Percentiles rank a stretch among this genome's conserved stretches.
phyloP scores from a whole-genome alignment of 1,284 basidiomycete genomes.

The Fomitopsis palustris region DNA sequence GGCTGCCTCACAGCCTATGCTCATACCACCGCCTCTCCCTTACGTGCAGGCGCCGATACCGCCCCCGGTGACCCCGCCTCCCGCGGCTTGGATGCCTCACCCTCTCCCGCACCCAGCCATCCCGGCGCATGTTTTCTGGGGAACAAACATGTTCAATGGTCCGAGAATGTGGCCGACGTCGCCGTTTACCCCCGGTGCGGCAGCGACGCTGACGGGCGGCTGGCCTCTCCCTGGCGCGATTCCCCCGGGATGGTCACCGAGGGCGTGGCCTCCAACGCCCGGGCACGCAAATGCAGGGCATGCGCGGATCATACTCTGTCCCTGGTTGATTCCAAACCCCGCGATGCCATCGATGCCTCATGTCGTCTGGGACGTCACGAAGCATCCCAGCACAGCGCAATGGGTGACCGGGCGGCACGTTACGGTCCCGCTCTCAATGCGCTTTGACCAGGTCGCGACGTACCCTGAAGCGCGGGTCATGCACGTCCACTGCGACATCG shows the following conservation, averaged over 20 bases:
- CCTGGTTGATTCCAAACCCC: constrained; percentile 34
- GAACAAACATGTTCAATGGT: background rate
- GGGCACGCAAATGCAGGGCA: background rate
- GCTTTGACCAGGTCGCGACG: constrained; percentile 24
- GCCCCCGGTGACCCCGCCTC: background rate
- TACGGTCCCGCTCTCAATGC: constrained; percentile 19
- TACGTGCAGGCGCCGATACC: background rate
- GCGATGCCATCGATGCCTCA: constrained; percentile 27
- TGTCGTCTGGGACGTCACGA: constrained; percentile 35
- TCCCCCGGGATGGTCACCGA: background rate
- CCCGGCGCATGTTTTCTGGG: constrained; percentile 15
- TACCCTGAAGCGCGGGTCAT: constrained; percentile 22
- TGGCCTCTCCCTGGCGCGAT: constrained; percentile 29
- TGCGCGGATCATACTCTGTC: constrained; percentile 21
- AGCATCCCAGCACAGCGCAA: constrained; percentile 29
- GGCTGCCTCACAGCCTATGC: background rate
- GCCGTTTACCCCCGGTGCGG: constrained; percentile 4
- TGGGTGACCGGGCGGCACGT: constrained; percentile 30
- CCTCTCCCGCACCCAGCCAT: constrained; percentile 20
- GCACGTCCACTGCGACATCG: constrained; percentile 25
- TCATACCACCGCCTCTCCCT: background rate
- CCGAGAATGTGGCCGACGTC: constrained; percentile 4
- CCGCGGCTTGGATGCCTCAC: constrained; percentile 27
- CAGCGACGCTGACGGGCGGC: constrained; percentile 22
- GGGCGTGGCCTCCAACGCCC: constrained; percentile 6